Percentiles rank a stretch among this genome's conserved stretches.
Evolutionary conservation across 2,329 filamentous ascomycete genomes (phyloP).

Genomic region (Aureobasidium sp.): DNA sequence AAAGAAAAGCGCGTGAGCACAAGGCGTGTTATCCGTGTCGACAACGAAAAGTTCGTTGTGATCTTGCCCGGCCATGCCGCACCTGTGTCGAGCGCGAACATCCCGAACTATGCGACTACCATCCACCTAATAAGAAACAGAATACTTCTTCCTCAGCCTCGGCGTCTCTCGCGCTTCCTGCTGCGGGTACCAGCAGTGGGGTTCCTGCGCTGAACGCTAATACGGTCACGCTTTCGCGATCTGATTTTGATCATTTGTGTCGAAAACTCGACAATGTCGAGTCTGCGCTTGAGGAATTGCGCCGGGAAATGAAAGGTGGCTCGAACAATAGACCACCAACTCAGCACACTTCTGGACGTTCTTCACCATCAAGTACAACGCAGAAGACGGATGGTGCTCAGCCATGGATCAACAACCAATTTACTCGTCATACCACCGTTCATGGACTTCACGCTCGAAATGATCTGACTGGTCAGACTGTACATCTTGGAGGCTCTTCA

Average conservation of each 20-base stretch:
- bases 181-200: slow-evolving; percentile 1
- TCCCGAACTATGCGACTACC: slow-evolving; percentile 42
- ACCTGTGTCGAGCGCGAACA: slow-evolving; percentile 45
- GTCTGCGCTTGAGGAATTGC: slow-evolving; percentile 39
- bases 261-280: slow-evolving; percentile 42
- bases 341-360: slow-evolving; percentile 16
- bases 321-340: slow-evolving; percentile 9
- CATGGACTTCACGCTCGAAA: slow-evolving; percentile 57
- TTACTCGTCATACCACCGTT: slow-evolving; percentile 33
- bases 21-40: slow-evolving; percentile 47
- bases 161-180: background rate
- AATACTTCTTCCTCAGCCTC: slow-evolving; percentile 16
- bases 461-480: slow-evolving; percentile 52
- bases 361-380: slow-evolving; percentile 15
- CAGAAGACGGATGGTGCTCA: background rate
- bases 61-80: slow-evolving; percentile 41
- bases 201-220: slow-evolving; percentile 2
- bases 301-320: slow-evolving; percentile 24
- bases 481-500: slow-evolving; percentile 55
- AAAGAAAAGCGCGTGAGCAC: slow-evolving; percentile 46
- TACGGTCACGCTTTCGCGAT: slow-evolving; percentile 27
- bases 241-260: slow-evolving; percentile 43
- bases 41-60: slow-evolving; percentile 40
- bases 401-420: slow-evolving; percentile 13
- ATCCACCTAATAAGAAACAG: slow-evolving; percentile 32